Base-by-base conservation (phyloP, 208 protist genomes). In the Acanthamoeba healyi region DNA sequence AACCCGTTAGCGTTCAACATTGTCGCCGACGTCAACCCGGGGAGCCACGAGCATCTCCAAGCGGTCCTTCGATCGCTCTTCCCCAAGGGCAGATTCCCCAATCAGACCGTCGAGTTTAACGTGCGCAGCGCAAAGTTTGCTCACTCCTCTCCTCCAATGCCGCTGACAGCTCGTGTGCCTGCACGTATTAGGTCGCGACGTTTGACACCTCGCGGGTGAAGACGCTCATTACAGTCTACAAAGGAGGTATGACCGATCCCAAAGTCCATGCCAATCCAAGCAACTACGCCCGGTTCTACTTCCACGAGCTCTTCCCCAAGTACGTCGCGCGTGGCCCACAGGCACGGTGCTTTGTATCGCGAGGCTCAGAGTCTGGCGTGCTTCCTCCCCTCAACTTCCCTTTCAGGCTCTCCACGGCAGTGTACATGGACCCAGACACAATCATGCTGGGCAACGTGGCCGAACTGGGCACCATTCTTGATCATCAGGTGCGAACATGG, bases 371-470 rank as follows among this genome's bases (percentile, higher is more conserved):
- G 49, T 54, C n/a, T n/a, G n/a, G n/a, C n/a, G n/a, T n/a, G n/a
- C n/a, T n/a, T n/a, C n/a, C n/a, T n/a, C n/a, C n/a, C 49, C 49
- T 54, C 49, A 24, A 3, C 54, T 26, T 34, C 0, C 61, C 29
- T 7, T 2, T 1, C 32, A 91, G 84, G 32, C 24, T 91, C 15
- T 91, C 84, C 12, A 91, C 26, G 26, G 84, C 84, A 15, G 84
- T 91, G 14, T 91, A 91, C 61, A 5, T 91, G n/a, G 84, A 91
- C 56, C 84, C 84, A 24, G 84, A 91, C 56, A 91, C 56, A 15
- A 44, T 91, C 84, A 91, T 91, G 84, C 42, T 91, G 84, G 84
- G 84, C 84, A 91, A 91, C 36, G 56, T 91, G 12, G 84, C 40
- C 0, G 84, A 91, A 22, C 84, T 91, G 38, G 51, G 61, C 24